phyloP scores from a whole-genome alignment of 306 rosid genomes.

The Pachyrhizus erosus region DNA sequence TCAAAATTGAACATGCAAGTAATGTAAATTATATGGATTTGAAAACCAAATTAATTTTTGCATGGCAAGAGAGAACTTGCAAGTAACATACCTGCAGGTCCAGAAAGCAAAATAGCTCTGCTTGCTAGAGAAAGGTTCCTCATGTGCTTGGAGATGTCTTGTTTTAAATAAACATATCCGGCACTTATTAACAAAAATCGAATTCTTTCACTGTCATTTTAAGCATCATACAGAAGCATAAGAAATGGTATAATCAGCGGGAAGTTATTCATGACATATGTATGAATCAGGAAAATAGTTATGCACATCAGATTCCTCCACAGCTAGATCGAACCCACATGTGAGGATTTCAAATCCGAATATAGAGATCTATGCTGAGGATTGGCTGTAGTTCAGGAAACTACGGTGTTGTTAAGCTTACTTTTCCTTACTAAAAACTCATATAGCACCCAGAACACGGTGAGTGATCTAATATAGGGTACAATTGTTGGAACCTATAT shows the following conservation, averaged over 20 bases:
- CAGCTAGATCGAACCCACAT: constrained; percentile 1
- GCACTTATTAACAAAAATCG: constrained; percentile 70
- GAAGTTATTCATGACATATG: background rate
- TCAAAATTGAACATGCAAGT: constrained; percentile 33
- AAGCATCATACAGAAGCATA: constrained; percentile 2
- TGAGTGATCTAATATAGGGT: background rate
- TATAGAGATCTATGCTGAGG: constrained; percentile 10
- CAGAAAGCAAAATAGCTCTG: constrained; percentile 84
- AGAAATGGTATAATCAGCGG: constrained; percentile 11
- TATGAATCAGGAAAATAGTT: constrained; percentile 16
- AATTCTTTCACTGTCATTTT: constrained; percentile 66
- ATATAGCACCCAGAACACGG: background rate
- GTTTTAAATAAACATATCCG: constrained; percentile 80
- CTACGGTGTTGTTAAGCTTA: constrained; percentile 4
- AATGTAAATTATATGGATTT: background rate
- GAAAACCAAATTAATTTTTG: background rate
- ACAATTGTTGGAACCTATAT: background rate
- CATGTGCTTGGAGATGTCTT: constrained; percentile 75
- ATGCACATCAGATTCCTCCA: constrained; percentile 18
- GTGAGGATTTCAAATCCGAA: background rate
- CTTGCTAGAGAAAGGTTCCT: constrained; percentile 89
- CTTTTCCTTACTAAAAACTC: background rate
- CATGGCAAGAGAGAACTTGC: constrained; percentile 3
- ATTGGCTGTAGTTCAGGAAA: background rate
- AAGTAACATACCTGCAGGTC: constrained; percentile 72